phyloP scores from a whole-genome alignment of 768 basidiomycete species.

The Scleroderma citrinum region DNA sequence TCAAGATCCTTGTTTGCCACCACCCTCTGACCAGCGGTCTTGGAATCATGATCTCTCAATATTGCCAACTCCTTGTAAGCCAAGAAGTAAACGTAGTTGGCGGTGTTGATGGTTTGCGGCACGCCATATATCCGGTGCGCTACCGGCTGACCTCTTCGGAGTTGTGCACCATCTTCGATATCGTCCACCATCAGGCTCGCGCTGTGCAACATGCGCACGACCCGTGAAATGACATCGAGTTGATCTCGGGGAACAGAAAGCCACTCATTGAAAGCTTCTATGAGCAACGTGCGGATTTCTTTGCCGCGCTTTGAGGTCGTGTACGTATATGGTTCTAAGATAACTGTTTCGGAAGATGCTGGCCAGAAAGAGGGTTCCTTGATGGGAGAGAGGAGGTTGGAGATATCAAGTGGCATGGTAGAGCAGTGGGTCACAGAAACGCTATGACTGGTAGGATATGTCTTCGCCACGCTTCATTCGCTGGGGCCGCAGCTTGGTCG shows the following conservation, averaged over 20 bases:
- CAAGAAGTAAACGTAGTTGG: slow-evolving; percentile 95
- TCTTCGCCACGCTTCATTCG: no score
- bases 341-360: slow-evolving; percentile 29
- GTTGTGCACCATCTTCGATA: slow-evolving; percentile 86
- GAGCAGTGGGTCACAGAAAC: no score
- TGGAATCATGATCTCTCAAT: slow-evolving; percentile 7
- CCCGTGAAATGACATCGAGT: slow-evolving; percentile 64
- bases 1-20: slow-evolving; percentile 77
- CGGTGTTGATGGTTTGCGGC: slow-evolving; percentile 95
- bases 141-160: slow-evolving; percentile 80
- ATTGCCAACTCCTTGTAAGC: slow-evolving; percentile 73
- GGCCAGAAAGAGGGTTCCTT: slow-evolving; percentile 19
- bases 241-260: slow-evolving; percentile 71
- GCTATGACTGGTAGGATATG: no score
- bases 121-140: slow-evolving; percentile 95
- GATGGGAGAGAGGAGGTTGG: slow-evolving; percentile 14
- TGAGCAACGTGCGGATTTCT: slow-evolving; percentile 82
- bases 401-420: slow-evolving; percentile 5
- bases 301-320: slow-evolving; percentile 84
- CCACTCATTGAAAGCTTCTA: slow-evolving; percentile 93
- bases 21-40: slow-evolving; percentile 1
- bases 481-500: no score
- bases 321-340: slow-evolving; percentile 64
- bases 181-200: slow-evolving; percentile 95
- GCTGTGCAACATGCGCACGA: slow-evolving; percentile 92